Conservation (phyloP, 768 basidiomycete genomes). For the Kwoniella shandongensis region DNA sequence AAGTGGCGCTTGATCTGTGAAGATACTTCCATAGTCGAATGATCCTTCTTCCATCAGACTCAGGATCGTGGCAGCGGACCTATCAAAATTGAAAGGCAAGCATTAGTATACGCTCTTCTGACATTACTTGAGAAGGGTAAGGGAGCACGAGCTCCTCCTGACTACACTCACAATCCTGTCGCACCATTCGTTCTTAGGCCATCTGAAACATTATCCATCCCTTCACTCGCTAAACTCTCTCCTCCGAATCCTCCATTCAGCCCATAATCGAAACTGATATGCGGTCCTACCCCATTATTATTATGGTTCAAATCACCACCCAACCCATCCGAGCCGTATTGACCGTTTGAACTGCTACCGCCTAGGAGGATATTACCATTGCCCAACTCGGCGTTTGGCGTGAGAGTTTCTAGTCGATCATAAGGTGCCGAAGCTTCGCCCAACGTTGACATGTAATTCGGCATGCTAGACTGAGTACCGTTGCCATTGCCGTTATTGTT, state of each 20-base stretch:
- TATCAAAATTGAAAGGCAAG: slow-evolving; percentile 5
- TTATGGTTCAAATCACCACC: not conserved
- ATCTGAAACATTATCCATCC: slow-evolving; percentile 46
- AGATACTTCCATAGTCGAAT: slow-evolving; percentile 49
- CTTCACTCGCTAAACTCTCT: slow-evolving; percentile 36
- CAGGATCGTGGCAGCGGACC: slow-evolving; percentile 52
- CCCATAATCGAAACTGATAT: slow-evolving; percentile 31
- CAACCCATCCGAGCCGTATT: slow-evolving; percentile 3
- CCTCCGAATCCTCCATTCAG: slow-evolving; percentile 34
- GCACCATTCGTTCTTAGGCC: slow-evolving; percentile 32
- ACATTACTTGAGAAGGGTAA: too few relatives aligned
- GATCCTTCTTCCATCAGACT: slow-evolving; percentile 50
- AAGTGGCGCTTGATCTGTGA: slow-evolving; percentile 44
- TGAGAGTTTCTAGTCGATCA: slow-evolving; percentile 40
- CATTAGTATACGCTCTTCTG: not conserved
- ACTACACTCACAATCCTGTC: slow-evolving; percentile 33
- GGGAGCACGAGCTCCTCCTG: too few relatives aligned
- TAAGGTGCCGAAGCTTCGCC: slow-evolving; percentile 41
- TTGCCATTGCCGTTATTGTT: slow-evolving; percentile 7
- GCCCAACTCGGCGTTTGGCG: slow-evolving; percentile 25
- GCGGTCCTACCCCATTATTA: not conserved
- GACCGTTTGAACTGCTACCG: not conserved
- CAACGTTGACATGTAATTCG: not conserved
- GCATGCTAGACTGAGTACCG: slow-evolving; percentile 1
- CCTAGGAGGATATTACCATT: slow-evolving; percentile 26